Conservation (phyloP, 129 eudicot species). For the Tanacetum coccineum region DNA sequence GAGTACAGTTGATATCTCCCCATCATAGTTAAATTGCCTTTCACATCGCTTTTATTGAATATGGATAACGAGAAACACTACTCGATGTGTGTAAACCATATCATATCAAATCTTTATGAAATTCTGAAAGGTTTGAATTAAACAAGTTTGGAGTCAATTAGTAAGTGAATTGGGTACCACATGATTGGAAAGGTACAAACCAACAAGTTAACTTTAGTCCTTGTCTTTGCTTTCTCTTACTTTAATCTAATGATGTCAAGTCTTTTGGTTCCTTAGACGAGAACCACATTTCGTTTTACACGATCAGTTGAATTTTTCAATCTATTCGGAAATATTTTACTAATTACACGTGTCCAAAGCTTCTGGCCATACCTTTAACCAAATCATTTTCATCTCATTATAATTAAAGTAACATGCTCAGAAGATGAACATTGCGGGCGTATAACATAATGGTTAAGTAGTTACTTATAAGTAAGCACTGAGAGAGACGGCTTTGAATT, state of each 20-base stretch:
- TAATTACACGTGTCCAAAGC: neutral
- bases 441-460: no score
- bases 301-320: neutral
- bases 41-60: constrained; percentile 1
- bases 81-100: neutral
- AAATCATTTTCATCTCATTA: neutral
- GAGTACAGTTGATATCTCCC: constrained; percentile 8
- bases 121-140: neutral
- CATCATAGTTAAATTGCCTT: constrained; percentile 13
- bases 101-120: constrained; percentile 1
- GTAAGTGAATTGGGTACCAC: constrained; percentile 16
- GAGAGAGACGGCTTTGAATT: constrained; percentile 1
- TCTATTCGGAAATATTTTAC: neutral
- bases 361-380: no score
- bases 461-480: neutral
- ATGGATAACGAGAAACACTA: constrained; percentile 1
- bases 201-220: constrained; percentile 20
- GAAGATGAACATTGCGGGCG: no score
- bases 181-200: constrained; percentile 8
- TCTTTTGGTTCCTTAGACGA: constrained; percentile 13
- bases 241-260: constrained; percentile 13
- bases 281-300: constrained; percentile 15
- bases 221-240: constrained; percentile 13
- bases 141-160: constrained; percentile 6
- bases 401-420: neutral